Base-by-base conservation (phyloP, 768 basidiomycete species). In the Lactifluus pinguis region DNA sequence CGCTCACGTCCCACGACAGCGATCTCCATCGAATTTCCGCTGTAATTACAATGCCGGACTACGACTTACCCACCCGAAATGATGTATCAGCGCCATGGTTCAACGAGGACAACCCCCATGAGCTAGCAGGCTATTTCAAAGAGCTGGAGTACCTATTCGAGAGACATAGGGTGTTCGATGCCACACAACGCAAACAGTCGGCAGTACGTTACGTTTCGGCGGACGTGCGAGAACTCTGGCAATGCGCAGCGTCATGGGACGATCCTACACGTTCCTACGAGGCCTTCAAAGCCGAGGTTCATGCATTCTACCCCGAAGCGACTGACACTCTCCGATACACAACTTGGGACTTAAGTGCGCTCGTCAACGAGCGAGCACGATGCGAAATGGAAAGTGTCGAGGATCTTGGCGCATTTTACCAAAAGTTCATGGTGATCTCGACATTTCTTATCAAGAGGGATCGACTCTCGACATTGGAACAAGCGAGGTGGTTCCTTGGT, bases 51-150 rank as follows among this genome's bases (percentile, higher is more conserved):
- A 47, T 47, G 45, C 45, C 45, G 13, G 4, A 25, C 21, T 47
- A 47, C 21, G 45, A 47, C 45, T 3, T 47, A 25, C 45, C 45
- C 45, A 25, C 19, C 19, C 45, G 45, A 15, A 47, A 4, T 47
- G 45, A 47, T 10, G 19, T 25, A 21, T 47, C 21, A 41, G 85
- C 19, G 83, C 86, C 32, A 36, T 32, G 17, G 52, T 30, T 44
- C 13, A 17, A 42, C n/a, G 55, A 36, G 15, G n/a, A 25, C 25
- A 13, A 44, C 42, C 44, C 44, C 30, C 39, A 8, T 25, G 39
- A 10, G 21, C 44, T 41, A 5, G n/a, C 17, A 30, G 25, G 29
- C 21, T 44, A 36, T 42, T 44, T 55, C 10, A n/a, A 21, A 21
- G 44, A 55, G 21, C 39, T 41, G 9, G 53, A 55, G 39, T 44